A percentile compares a stretch with the other conserved stretches of the same genome.
phyloP scores from a whole-genome alignment of 2,329 filamentous ascomycete species.

The Scedosporium aurantiacum region DNA sequence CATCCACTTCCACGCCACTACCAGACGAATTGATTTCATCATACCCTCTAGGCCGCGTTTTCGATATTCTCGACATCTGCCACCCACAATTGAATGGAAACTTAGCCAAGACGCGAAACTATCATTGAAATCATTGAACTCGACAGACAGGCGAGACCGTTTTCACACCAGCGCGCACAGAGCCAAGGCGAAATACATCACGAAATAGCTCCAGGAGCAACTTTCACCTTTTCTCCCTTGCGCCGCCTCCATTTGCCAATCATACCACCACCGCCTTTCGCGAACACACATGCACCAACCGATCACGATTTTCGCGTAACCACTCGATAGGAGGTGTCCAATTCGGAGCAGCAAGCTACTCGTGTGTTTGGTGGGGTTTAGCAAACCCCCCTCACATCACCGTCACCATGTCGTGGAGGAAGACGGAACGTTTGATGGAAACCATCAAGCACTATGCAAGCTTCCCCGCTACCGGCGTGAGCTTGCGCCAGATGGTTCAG shows the following conservation, averaged over 20 bases:
- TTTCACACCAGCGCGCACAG: no score
- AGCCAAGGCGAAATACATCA: background rate
- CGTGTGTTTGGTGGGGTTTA: slow-evolving; percentile 6
- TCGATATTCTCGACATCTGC: background rate
- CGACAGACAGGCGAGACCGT: no score
- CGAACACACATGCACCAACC: background rate
- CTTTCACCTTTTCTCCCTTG: background rate
- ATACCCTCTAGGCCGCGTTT: background rate
- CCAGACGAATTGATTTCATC: slow-evolving; percentile 2
- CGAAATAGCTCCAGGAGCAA: background rate
- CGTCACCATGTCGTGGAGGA: slow-evolving; percentile 81
- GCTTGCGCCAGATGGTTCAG: slow-evolving; percentile 96
- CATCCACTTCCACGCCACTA: slow-evolving; percentile 1
- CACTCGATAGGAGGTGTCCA: background rate
- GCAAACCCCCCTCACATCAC: slow-evolving; percentile 6
- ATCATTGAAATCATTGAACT: no score
- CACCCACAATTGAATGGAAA: background rate
- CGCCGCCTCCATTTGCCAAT: background rate
- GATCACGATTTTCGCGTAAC: background rate
- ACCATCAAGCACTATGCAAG: slow-evolving; percentile 95
- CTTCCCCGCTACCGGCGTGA: slow-evolving; percentile 93
- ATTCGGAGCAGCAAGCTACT: background rate
- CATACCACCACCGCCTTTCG: background rate
- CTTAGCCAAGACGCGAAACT: background rate
- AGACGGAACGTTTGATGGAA: slow-evolving; percentile 81